phyloP scores from a whole-genome alignment of 2,329 filamentous ascomycete genomes.

The Ilyonectria destructans region DNA sequence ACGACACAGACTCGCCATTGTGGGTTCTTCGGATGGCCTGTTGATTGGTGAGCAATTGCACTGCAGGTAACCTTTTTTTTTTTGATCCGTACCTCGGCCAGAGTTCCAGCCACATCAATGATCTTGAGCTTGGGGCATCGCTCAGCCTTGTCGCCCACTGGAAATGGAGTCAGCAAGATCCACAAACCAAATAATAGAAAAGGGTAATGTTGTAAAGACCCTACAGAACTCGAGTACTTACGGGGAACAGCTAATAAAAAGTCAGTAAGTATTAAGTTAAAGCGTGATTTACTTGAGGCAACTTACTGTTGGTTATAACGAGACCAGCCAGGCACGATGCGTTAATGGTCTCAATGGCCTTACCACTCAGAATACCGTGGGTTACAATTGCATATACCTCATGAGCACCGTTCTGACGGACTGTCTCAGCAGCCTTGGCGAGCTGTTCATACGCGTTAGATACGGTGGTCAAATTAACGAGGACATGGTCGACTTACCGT shows the following conservation, averaged over 20 bases:
- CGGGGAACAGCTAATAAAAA: slow-evolving; percentile 54
- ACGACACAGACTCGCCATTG: slow-evolving; percentile 77
- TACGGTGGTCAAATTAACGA: neutral
- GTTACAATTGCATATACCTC: slow-evolving; percentile 96
- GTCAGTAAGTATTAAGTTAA: slow-evolving; percentile 43
- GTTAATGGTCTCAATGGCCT: slow-evolving; percentile 90
- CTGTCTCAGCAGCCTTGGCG: slow-evolving; percentile 88
- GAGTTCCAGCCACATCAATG: slow-evolving; percentile 91
- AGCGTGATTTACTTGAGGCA: slow-evolving; percentile 21
- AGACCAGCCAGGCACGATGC: slow-evolving; percentile 82
- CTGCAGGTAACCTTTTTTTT: neutral
- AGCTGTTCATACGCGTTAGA: slow-evolving; percentile 54
- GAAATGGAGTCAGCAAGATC: slow-evolving; percentile 28
- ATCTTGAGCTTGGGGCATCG: slow-evolving; percentile 86
- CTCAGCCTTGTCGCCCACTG: slow-evolving; percentile 83
- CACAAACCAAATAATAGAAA: neutral
- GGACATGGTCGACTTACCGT: slow-evolving; percentile 63
- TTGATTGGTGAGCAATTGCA: slow-evolving; percentile 27
- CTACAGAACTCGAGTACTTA: slow-evolving; percentile 35
- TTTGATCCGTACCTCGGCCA: slow-evolving; percentile 68
- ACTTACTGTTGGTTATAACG: slow-evolving; percentile 87
- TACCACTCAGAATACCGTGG: slow-evolving; percentile 91
- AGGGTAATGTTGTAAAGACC: neutral
- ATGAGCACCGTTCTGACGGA: slow-evolving; percentile 88
- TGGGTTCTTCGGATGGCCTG: slow-evolving; percentile 79